phyloP scores from a whole-genome alignment of 495 filamentous ascomycete species.

The Annulohypoxylon bovei region DNA sequence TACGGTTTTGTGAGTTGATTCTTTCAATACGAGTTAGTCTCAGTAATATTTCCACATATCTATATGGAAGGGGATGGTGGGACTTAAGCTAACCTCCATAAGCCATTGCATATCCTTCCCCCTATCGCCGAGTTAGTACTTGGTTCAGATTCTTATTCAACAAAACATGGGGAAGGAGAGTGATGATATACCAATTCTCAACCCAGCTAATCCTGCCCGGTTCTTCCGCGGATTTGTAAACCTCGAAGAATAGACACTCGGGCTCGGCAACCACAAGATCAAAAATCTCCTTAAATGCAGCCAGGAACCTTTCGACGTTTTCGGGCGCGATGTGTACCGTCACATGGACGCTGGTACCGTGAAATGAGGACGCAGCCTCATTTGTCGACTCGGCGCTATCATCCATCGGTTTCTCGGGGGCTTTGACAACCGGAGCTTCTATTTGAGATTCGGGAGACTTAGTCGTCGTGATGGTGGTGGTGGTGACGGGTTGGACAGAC shows the following conservation, averaged over 20 bases:
- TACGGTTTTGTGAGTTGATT: constrained; percentile 61
- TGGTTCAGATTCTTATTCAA: background rate
- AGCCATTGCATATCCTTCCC: constrained; percentile 53
- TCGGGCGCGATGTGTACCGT: constrained; percentile 55
- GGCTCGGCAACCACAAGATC: constrained; percentile 56
- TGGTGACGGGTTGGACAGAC: constrained; percentile 14
- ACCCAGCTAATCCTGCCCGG: constrained; percentile 58
- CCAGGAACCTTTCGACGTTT: constrained; percentile 55
- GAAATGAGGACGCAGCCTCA: background rate
- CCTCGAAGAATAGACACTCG: constrained; percentile 61
- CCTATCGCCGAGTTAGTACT: constrained; percentile 41
- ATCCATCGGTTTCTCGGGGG: background rate
- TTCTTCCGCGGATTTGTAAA: constrained; percentile 53
- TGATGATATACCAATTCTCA: constrained; percentile 54
- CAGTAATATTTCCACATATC: background rate
- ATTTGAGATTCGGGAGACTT: constrained; percentile 7
- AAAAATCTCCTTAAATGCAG: constrained; percentile 52
- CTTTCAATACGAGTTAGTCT: constrained; percentile 42
- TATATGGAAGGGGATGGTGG: background rate
- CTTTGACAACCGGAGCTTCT: background rate
- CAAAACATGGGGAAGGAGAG: background rate
- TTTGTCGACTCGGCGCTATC: background rate
- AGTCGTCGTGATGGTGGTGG: background rate
- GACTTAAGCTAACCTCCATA: constrained; percentile 44
- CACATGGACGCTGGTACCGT: constrained; percentile 51